A percentile compares a stretch with the other conserved stretches of the same genome.
Conservation (phyloP, 2,329 filamentous ascomycete species). For the Nothopassalora personata region DNA sequence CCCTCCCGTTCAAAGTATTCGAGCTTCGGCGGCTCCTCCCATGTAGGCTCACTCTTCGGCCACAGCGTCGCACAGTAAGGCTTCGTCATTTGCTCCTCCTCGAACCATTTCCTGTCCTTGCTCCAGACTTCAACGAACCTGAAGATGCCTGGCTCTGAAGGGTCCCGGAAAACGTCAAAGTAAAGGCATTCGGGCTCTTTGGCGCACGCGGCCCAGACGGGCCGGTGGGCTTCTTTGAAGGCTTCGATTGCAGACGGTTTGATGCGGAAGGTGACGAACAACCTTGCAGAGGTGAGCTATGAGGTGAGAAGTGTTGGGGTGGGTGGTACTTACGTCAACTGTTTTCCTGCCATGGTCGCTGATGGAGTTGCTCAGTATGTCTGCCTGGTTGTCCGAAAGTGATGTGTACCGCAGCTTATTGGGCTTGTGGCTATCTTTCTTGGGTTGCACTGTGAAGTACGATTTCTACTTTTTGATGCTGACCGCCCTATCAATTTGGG, state of each 20-base stretch:
- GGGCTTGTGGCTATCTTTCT: neutral
- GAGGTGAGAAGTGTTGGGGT: neutral
- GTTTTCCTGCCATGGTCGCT: neutral
- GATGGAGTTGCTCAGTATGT: neutral
- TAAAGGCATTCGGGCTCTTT: conserved; percentile 18
- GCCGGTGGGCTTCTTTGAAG: conserved; percentile 22
- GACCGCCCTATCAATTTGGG: neutral
- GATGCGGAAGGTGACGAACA: conserved; percentile 23
- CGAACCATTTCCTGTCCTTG: conserved; percentile 16
- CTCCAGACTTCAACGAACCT: conserved; percentile 22
- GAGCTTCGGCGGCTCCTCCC: conserved; percentile 13
- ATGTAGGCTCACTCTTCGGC: conserved; percentile 16
- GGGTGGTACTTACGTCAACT: neutral
- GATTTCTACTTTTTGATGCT: neutral
- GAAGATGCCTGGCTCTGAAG: conserved; percentile 10
- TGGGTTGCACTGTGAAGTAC: neutral
- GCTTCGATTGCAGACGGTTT: conserved; percentile 16
- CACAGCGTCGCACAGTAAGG: conserved; percentile 18
- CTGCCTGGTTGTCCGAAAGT: neutral
- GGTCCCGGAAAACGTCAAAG: conserved; percentile 21
- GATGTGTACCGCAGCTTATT: neutral
- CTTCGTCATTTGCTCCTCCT: conserved; percentile 21
- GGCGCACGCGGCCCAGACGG: conserved; percentile 19
- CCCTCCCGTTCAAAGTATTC: conserved; percentile 19
- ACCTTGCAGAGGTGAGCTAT: conserved; percentile 10